Conservation (phyloP, 2,329 filamentous ascomycete species). For the Verticillium longisporum region DNA sequence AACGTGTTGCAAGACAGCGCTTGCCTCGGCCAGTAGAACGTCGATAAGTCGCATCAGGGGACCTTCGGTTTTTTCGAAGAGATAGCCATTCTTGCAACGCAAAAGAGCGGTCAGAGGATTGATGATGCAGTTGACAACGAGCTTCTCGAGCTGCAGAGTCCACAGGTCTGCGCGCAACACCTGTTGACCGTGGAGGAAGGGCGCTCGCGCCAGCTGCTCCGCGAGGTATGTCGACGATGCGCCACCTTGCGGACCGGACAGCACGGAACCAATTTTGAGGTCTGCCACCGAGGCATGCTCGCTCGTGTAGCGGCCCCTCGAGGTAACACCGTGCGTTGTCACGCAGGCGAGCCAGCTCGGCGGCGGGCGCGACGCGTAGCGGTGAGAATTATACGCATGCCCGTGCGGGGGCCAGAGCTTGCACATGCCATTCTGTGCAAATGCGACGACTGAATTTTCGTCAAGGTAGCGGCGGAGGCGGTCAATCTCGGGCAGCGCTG, state of each 20-base stretch:
- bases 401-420: constrained; percentile 50
- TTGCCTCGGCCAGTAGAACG: constrained; percentile 66
- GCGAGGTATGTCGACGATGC: constrained; percentile 26
- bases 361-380: constrained; percentile 25
- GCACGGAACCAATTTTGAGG: constrained; percentile 40
- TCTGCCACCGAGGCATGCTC: constrained; percentile 45
- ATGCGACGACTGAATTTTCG: constrained; percentile 63
- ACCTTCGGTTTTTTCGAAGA: constrained; percentile 52
- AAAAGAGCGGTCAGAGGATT: constrained; percentile 81
- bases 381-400: constrained; percentile 29
- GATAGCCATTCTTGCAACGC: constrained; percentile 68
- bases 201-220: constrained; percentile 31
- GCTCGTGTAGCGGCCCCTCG: constrained; percentile 42
- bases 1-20: constrained; percentile 62
- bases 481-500: constrained; percentile 56
- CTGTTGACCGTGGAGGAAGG: constrained; percentile 31
- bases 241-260: constrained; percentile 15
- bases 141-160: constrained; percentile 73
- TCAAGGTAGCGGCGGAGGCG: constrained; percentile 56
- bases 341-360: constrained; percentile 70
- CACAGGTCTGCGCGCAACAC: constrained; percentile 39
- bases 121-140: constrained; percentile 73
- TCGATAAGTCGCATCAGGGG: constrained; percentile 55
- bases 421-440: constrained; percentile 86
- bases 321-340: constrained; percentile 49